These are phyloP conservation scores for Pleurotus salmoneostramineus DNA, from an alignment of 768 basidiomycete genomes.

Conservation along the genomic window DNA sequence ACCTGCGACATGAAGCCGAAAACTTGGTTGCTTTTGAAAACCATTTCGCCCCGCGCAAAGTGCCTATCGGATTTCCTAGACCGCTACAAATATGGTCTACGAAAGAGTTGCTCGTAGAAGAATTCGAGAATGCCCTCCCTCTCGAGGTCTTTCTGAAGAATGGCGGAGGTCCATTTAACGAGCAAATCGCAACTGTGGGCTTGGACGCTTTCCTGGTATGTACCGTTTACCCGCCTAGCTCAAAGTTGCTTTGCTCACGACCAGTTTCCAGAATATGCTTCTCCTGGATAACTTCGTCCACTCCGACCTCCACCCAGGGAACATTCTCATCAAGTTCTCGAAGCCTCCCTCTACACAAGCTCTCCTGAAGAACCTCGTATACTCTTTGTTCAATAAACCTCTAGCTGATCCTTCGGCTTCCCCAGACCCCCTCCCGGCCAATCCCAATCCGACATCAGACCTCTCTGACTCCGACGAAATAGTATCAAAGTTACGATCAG, in stretches of 20 bases:
- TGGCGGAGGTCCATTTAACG: conserved; percentile 90
- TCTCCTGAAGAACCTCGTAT: conserved; percentile 58
- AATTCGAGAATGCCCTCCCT: conserved; percentile 89
- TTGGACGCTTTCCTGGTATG: conserved; percentile 92
- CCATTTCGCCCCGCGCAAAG: conserved; percentile 77
- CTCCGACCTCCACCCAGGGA: conserved; percentile 86
- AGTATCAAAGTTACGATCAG: conserved; percentile 61
- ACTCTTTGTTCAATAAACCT: conserved; percentile 40
- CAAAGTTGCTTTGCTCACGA: not conserved
- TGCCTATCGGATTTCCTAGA: conserved; percentile 86
- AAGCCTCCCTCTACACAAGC: conserved; percentile 73
- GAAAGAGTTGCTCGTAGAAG: conserved; percentile 82
- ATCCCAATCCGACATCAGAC: conserved; percentile 22
- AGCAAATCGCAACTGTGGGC: conserved; percentile 86
- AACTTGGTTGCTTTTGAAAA: conserved; percentile 83
- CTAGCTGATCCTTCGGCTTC: conserved; percentile 16
- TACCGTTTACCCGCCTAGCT: conserved; percentile 7
- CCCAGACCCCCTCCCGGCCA: conserved; percentile 20
- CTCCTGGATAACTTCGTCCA: conserved; percentile 98
- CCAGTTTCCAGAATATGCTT: conserved; percentile 80
- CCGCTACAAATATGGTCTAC: conserved; percentile 83
- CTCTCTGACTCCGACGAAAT: conserved; percentile 56
- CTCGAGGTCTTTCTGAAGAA: conserved; percentile 83
- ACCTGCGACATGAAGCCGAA: conserved; percentile 85
- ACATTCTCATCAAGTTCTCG: conserved; percentile 97